phyloP scores from a whole-genome alignment of 805 yeast genomes.

The Wickerhamomyces queroliae region DNA sequence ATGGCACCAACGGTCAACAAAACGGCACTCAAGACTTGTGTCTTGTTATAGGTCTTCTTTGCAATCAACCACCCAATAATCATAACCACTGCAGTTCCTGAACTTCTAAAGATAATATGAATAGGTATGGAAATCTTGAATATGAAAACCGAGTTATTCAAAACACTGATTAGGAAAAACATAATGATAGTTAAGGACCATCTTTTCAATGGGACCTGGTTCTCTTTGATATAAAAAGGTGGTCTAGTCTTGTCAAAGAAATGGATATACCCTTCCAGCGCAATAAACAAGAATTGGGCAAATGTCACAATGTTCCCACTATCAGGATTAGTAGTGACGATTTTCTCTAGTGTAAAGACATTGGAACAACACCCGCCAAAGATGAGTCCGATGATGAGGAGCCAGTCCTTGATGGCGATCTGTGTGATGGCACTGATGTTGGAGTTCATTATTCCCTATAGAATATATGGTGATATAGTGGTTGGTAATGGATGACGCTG shows the following conservation, averaged over 20 bases:
- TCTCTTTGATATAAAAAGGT: conserved; percentile 25
- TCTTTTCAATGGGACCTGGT: conserved; percentile 35
- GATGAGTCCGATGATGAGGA: conserved; percentile 27
- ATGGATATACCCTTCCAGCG: conserved; percentile 35
- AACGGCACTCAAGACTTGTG: conserved; percentile 45
- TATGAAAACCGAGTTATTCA: conserved; percentile 54
- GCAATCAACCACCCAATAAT: conserved; percentile 43
- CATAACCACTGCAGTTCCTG: conserved; percentile 60
- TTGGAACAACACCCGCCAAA: conserved; percentile 75
- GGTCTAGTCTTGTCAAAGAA: conserved; percentile 27
- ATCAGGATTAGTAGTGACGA: conserved; percentile 32
- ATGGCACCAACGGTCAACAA: conserved; percentile 52
- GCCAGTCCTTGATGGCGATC: conserved; percentile 18
- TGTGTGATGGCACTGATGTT: conserved; percentile 8
- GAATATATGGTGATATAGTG: too few species aligned
- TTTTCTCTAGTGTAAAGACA: conserved; percentile 54
- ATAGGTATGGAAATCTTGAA: conserved; percentile 58
- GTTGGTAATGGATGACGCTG: too few species aligned
- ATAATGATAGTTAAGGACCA: conserved; percentile 43
- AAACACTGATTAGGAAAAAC: conserved; percentile 43
- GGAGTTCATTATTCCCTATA: too few species aligned
- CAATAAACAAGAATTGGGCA: conserved; percentile 47
- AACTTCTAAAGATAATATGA: conserved; percentile 61
- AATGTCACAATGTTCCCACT: conserved; percentile 53
- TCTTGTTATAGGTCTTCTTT: conserved; percentile 34